A percentile compares a stretch with the other conserved stretches of the same genome.
Evolutionary conservation across 2,329 filamentous ascomycete species (phyloP).

Genomic region (Calycina marina): DNA sequence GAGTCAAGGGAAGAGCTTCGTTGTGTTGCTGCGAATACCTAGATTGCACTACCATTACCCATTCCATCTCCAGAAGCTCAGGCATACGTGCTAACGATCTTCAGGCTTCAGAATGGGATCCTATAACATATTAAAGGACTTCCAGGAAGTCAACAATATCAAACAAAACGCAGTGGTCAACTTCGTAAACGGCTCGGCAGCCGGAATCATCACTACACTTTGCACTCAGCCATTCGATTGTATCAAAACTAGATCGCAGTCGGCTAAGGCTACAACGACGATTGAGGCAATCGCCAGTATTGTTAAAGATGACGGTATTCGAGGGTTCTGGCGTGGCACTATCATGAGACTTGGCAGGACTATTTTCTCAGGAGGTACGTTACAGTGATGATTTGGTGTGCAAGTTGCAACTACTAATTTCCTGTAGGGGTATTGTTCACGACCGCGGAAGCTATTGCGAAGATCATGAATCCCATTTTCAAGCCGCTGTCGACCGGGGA

Average conservation of each 20-base stretch:
- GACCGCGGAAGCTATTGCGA: constrained; percentile 9
- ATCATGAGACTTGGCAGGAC: constrained; percentile 51
- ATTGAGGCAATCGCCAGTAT: constrained; percentile 40
- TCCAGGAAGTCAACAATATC: constrained; percentile 24
- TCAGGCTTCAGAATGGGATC: constrained; percentile 5
- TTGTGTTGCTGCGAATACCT: no score
- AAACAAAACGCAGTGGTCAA: constrained; percentile 33
- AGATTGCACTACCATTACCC: no score
- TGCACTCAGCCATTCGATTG: constrained; percentile 47
- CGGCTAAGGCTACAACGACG: constrained; percentile 40
- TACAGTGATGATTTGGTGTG: neutral
- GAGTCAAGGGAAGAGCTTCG: constrained; percentile 25
- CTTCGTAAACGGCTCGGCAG: constrained; percentile 46
- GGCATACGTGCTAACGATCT: no score
- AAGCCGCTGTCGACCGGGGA: neutral
- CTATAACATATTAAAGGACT: constrained; percentile 34
- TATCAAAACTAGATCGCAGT: constrained; percentile 48
- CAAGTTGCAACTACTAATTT: neutral
- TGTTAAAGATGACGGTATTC: constrained; percentile 39
- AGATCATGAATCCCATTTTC: constrained; percentile 9
- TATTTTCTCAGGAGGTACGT: constrained; percentile 44
- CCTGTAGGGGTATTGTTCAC: constrained; percentile 9
- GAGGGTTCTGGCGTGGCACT: constrained; percentile 52
- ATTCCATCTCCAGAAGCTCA: no score
- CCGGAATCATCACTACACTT: constrained; percentile 39